Percentiles rank a stretch among this genome's conserved stretches.
Conservation (phyloP, 805 yeast species). For the Hagleromyces aurorensis region DNA sequence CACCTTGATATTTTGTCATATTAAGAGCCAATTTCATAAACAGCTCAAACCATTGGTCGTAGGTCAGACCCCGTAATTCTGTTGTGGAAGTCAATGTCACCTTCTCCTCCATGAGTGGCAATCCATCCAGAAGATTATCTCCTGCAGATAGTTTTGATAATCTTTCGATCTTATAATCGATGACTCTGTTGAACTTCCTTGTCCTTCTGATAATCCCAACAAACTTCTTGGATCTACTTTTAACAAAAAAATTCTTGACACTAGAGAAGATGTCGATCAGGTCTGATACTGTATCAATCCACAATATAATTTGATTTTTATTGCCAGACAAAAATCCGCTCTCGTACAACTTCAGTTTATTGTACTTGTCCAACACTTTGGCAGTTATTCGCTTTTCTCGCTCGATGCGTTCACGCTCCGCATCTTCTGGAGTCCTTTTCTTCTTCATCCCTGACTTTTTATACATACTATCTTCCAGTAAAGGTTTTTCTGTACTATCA, state of each 20-base stretch:
- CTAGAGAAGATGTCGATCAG: conserved; percentile 75
- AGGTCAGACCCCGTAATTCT: conserved; percentile 66
- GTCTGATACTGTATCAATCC: conserved; percentile 81
- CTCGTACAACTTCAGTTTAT: conserved; percentile 45
- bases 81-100: conserved; percentile 40
- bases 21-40: conserved; percentile 73
- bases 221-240: conserved; percentile 62
- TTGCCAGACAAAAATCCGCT: conserved; percentile 43
- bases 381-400: conserved; percentile 51
- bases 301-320: conserved; percentile 56
- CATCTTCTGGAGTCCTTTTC: conserved; percentile 29
- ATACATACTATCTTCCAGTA: conserved; percentile 27
- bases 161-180: conserved; percentile 68
- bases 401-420: conserved; percentile 40
- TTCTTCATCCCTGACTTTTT: conserved; percentile 22
- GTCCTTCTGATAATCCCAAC: conserved; percentile 59
- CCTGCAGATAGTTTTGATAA: conserved; percentile 59
- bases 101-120: conserved; percentile 35
- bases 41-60: conserved; percentile 77
- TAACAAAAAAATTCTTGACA: conserved; percentile 70
- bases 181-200: conserved; percentile 50
- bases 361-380: conserved; percentile 49
- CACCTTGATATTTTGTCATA: conserved; percentile 50
- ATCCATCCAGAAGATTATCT: conserved; percentile 31
- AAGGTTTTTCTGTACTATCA: conserved; percentile 23